Conservation (phyloP, 129 eudicot species). For the sunflower (Helianthus annuus) region DNA sequence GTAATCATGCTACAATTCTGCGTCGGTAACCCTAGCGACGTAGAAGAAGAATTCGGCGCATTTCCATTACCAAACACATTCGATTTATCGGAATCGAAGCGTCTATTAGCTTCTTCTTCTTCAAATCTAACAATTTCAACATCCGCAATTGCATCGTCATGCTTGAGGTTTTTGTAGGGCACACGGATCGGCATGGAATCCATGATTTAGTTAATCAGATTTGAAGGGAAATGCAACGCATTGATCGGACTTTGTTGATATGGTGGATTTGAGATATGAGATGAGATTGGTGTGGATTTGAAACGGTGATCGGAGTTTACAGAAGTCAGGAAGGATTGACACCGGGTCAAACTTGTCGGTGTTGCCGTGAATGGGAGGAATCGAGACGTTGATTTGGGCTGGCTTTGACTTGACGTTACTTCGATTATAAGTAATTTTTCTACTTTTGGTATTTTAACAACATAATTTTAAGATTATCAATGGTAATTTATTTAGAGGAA, state of each 20-base stretch:
- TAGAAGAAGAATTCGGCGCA: slow-evolving; percentile 18
- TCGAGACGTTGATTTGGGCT: background rate
- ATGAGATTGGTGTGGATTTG: slow-evolving; percentile 9
- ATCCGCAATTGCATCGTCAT: slow-evolving; percentile 33
- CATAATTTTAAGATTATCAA: no score
- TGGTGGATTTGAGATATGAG: slow-evolving; percentile 6
- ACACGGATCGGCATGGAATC: slow-evolving; percentile 74
- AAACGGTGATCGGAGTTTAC: slow-evolving; percentile 13
- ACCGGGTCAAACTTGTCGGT: no score
- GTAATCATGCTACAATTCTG: slow-evolving; percentile 45
- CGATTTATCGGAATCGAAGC: slow-evolving; percentile 16
- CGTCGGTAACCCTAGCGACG: slow-evolving; percentile 5
- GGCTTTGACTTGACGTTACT: slow-evolving; percentile 5
- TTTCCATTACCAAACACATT: slow-evolving; percentile 28
- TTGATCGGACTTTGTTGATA: slow-evolving; percentile 8
- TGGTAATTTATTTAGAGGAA: no score
- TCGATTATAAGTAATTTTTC: no score
- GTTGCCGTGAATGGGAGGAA: background rate
- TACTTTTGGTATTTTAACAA: no score
- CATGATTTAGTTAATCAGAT: slow-evolving; percentile 33
- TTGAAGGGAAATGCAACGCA: slow-evolving; percentile 1
- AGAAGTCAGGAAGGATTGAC: background rate
- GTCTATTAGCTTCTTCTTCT: slow-evolving; percentile 29
- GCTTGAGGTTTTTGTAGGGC: slow-evolving; percentile 72
- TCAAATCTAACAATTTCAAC: slow-evolving; percentile 53